Evolutionary conservation across 1,284 basidiomycete species (phyloP).

Genomic region (Entoloma clypeatum): DNA sequence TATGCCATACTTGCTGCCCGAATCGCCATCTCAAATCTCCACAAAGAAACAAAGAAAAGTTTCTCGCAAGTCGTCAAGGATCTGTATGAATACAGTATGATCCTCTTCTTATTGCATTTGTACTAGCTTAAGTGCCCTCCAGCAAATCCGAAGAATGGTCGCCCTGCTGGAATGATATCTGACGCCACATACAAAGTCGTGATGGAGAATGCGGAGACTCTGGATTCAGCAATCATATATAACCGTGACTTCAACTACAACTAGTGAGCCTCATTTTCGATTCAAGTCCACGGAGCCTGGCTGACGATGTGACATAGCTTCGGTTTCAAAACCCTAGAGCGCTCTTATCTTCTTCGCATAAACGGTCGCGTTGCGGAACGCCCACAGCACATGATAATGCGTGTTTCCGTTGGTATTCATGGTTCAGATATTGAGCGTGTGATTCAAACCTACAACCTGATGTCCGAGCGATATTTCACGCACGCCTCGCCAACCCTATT

Average conservation of each 20-base stretch:
- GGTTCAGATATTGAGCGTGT: conserved; percentile 87
- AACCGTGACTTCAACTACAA: conserved; percentile 98
- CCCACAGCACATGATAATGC: conserved; percentile 99
- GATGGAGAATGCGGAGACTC: conserved; percentile 74
- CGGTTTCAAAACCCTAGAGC: conserved; percentile 99
- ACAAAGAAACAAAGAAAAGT: conserved; percentile 98
- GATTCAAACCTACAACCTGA: conserved; percentile 90
- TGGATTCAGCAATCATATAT: conserved; percentile 97
- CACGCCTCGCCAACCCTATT: conserved; percentile 98
- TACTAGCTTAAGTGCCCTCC: conserved; percentile 9
- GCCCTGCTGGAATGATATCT: conserved; percentile 88
- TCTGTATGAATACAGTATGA: conserved; percentile 83
- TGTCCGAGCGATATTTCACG: conserved; percentile 97
- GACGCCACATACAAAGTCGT: conserved; percentile 84
- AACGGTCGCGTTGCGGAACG: conserved; percentile 95
- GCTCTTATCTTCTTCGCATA: conserved; percentile 94
- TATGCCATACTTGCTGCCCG: conserved; percentile 98
- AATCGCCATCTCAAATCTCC: conserved; percentile 97
- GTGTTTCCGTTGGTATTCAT: conserved; percentile 97
- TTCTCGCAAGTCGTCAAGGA: conserved; percentile 93
- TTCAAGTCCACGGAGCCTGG: neutral
- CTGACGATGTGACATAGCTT: conserved; percentile 56
- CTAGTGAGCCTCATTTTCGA: conserved; percentile 45
- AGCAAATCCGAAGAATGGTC: conserved; percentile 97
- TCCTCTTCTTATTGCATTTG: neutral